Evolutionary conservation across 306 rosid genomes (phyloP), one percentile per base, ranked within the genome.

Genomic region (Erythrophleum fordii): DNA sequence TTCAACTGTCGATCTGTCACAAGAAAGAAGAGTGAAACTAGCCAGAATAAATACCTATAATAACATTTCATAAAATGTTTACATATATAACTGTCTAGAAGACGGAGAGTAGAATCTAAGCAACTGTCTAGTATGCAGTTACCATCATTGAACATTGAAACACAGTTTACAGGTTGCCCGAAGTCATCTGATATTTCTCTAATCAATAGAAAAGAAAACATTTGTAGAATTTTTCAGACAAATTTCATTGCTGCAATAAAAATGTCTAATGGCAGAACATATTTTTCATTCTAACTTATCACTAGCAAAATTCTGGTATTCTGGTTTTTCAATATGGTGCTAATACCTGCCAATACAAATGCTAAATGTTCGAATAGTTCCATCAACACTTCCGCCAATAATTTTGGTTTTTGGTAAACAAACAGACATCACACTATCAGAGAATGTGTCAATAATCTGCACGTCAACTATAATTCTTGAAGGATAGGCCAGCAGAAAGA

Each of bases 71-170:
- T n/a, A n/a, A n/a, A n/a, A n/a, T n/a, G n/a, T n/a, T n/a, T n/a
- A n/a, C n/a, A n/a, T n/a, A n/a, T n/a, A n/a, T n/a, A n/a, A n/a
- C n/a, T n/a, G n/a, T n/a, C n/a, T n/a, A n/a, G n/a, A n/a, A n/a
- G n/a, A n/a, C n/a, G n/a, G n/a, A n/a, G n/a, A n/a, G n/a, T n/a
- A n/a, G n/a, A n/a, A n/a, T n/a, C n/a, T n/a, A n/a, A n/a, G n/a
- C n/a, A n/a, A n/a, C n/a, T n/a, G n/a, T n/a, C n/a, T n/a, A n/a
- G n/a, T n/a, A n/a, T n/a, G n/a, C n/a, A n/a, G n/a, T n/a, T n/a
- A n/a, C n/a, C n/a, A n/a, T n/a, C 98, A 66, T 92, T 94, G 58
- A 97, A 94, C 97, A 94, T 75, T 37, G 98, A 88, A 55, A 92
- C 90, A 82, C 97, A 91, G 84, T 91, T 94, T 74, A 94, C 97